Evolutionary conservation across 345 rosid species (phyloP), one percentile per base, ranked within the genome.

Genomic region (Chamaenerion angustifolium): DNA sequence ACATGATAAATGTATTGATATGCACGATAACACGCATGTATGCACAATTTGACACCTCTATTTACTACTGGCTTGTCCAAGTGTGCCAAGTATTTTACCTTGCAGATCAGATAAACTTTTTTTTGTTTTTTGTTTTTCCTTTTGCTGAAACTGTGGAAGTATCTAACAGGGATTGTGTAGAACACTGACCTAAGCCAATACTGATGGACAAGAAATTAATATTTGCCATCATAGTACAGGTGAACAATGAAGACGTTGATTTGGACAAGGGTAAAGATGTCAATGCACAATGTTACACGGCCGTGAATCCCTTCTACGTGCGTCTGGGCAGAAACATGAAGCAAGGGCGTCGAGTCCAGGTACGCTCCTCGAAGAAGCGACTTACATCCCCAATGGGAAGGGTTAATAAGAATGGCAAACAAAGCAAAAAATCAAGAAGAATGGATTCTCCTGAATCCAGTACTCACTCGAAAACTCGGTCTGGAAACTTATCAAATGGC

Each of bases 231-330:
- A 27, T 42, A 19, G 63, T 48, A 45, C 82, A 93, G 99, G 96
- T 88, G 64, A 93, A 93, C 69, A 85, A 85, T 64, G 83, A 84
- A 68, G 95, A 85, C 42, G 78, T 92, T 55, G 75, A 68, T 58
- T 69, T 93, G 56, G 84, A 82, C 23, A 73, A 67, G 62, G 65
- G 72, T 42, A 79, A 70, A 35, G 57, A 21, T 43, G 55, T 65
- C 0, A 61, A 71, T 43, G 57, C 94, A 10, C 35, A 67, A 47
- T 92, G 99, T 66, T 81, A 74, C 56, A 71, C 99, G 6, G 84
- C 81, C 15, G 65, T 16, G 40, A 84, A 79, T 52, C 95, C 96
- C 41, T 93, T 93, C 64, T 69, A 68, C 52, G 60, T 93, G 16
- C 69, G 70, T 59, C 76, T 93, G 16, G 65, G 56, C 11, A 52